Base-by-base conservation (phyloP, 768 basidiomycete genomes). In the Boletus barrowsii region DNA sequence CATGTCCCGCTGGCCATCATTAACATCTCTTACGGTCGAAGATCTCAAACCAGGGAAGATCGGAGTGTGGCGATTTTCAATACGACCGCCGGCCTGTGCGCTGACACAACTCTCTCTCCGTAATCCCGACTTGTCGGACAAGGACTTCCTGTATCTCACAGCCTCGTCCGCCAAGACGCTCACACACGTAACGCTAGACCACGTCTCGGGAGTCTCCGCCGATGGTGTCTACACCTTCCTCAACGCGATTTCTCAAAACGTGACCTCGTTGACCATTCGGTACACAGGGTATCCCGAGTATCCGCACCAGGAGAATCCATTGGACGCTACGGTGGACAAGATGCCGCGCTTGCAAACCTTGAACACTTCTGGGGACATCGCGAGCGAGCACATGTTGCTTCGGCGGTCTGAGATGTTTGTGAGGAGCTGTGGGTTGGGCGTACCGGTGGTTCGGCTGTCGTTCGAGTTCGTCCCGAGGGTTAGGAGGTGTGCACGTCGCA, bases 141-240 rank as follows among this genome's bases (percentile, higher is more conserved):
- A 17, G 39, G 50, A 56, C 11, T 55, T 52, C 20, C 20, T 37
- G 11, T 42, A 41, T 10, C 32, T 57, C 26, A 41, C 47, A 5
- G 47, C 55, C 2, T 45, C 49, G 8, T 57, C 58, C 4, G 26
- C 35, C 11, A 13, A 33, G 9, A 47, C 57, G 20, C 54, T 51
- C 13, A 10, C 26, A 4, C 37, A n/a, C 2, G 55, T 57, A 13
- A 43, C 49, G n/a, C 18, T 55, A 10, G 40, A 43, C 1, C 2
- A 5, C 4, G n/a, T 55, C 10, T 0, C 2, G 20, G 44, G n/a
- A 1, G 6, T 59, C 14, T 40, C 43, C 26, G 7, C 39, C n/a
- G 33, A n/a, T 15, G 55, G 55, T 5, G n/a, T 59, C 9, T 10
- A 35, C 14, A 17, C 4, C 4, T 57, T 59, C 24, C 37, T 57